Conservation (phyloP, 352 stramenopile species). For the Globisporangium lucens region DNA sequence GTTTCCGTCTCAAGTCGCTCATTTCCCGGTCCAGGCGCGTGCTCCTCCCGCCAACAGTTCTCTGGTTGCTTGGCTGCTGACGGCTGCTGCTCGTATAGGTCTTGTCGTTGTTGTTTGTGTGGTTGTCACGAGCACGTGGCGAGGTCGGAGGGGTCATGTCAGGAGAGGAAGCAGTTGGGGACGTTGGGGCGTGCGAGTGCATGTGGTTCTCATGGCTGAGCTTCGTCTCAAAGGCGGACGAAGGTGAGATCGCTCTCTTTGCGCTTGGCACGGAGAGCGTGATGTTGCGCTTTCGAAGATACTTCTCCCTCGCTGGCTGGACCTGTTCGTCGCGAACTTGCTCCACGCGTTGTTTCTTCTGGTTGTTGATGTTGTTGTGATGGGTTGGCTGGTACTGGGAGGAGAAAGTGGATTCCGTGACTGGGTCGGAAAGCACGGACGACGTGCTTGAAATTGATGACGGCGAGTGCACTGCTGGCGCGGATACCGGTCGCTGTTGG, state of each 20-base stretch:
- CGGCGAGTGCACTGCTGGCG: not conserved
- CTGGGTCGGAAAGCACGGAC: constrained; percentile 11
- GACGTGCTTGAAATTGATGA: constrained; percentile 13
- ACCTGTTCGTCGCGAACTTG: constrained; percentile 7
- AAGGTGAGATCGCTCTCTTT: constrained; percentile 13
- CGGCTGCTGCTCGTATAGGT: constrained; percentile 25
- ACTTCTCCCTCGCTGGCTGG: constrained; percentile 12
- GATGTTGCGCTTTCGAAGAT: constrained; percentile 29
- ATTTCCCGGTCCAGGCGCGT: constrained; percentile 52
- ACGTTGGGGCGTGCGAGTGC: constrained; percentile 36
- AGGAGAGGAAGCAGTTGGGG: constrained; percentile 52
- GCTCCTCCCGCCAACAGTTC: constrained; percentile 20
- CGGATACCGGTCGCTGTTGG: not conserved
- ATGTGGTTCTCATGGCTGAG: constrained; percentile 8
- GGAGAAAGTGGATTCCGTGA: constrained; percentile 7
- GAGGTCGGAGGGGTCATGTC: constrained; percentile 43
- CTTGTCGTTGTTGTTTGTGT: constrained; percentile 13
- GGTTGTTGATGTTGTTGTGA: constrained; percentile 1
- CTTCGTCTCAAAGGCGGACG: constrained; percentile 1
- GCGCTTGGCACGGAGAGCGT: constrained; percentile 25
- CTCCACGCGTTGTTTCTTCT: not conserved
- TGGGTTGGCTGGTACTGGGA: constrained; percentile 22
- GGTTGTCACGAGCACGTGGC: constrained; percentile 23
- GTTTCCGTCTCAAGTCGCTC: constrained; percentile 44
- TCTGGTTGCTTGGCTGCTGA: constrained; percentile 8